A percentile compares a stretch with the other conserved stretches of the same genome.
Evolutionary conservation across 2,329 filamentous ascomycete species (phyloP).

Genomic region (Verticillium klebahnii): DNA sequence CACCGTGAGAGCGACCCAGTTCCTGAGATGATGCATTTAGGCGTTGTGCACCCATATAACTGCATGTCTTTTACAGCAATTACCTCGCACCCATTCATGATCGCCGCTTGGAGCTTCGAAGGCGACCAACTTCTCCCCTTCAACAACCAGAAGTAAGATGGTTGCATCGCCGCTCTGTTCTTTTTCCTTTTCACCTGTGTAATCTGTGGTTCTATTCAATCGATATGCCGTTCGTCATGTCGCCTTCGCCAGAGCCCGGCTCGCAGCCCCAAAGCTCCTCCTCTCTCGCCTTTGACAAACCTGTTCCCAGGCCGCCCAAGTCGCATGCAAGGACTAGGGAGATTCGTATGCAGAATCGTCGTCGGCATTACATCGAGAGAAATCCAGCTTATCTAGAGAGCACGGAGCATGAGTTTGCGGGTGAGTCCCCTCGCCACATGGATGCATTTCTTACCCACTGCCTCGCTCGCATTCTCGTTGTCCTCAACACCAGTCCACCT

Average conservation of each 20-base stretch:
- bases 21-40: no score
- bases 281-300: conserved; percentile 23
- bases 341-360: conserved; percentile 67
- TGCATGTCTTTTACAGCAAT: background rate
- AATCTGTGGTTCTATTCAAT: background rate
- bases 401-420: conserved; percentile 50
- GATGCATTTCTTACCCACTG: background rate
- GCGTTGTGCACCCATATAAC: no score
- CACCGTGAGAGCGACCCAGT: no score
- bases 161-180: background rate
- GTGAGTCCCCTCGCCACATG: conserved; percentile 23
- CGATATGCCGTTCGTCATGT: background rate
- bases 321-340: conserved; percentile 35
- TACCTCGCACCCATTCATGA: background rate
- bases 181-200: background rate
- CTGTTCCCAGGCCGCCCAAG: conserved; percentile 38
- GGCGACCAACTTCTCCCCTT: background rate
- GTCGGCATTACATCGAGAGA: conserved; percentile 69
- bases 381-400: conserved; percentile 67
- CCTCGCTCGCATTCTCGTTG: background rate
- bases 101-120: background rate
- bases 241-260: background rate
- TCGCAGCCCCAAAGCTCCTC: background rate
- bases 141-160: background rate
- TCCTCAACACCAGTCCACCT: background rate